Evolutionary conservation across 208 protist species (phyloP), one percentile per base, ranked within the genome.

Genomic region (Balamuthia mandrillaris): DNA sequence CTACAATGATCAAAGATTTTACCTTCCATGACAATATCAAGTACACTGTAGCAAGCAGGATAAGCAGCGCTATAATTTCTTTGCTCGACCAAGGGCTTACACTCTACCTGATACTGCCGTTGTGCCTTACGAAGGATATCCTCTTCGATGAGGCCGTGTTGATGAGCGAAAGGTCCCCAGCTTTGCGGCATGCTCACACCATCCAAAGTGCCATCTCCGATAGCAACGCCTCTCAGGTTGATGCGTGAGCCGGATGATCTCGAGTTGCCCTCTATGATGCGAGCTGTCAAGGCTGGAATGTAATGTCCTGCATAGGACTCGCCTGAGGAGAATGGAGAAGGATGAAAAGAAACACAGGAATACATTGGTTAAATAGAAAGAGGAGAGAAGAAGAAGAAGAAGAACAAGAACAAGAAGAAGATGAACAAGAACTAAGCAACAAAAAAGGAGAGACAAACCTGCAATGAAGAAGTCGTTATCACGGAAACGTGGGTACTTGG

Each of bases 401-500:
- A n/a, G n/a, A n/a, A n/a, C n/a, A n/a, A n/a, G n/a, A n/a, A n/a
- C n/a, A n/a, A n/a, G n/a, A n/a, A n/a, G n/a, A n/a, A n/a, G n/a
- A n/a, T n/a, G n/a, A n/a, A n/a, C n/a, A n/a, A n/a, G n/a, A n/a
- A n/a, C n/a, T n/a, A n/a, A n/a, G n/a, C n/a, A n/a, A n/a, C n/a
- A n/a, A n/a, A n/a, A n/a, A n/a, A n/a, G n/a, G n/a, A n/a, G n/a
- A 54, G 47, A 54, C 16, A 35, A 42, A 75, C 66, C 68, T 2
- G 68, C 58, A 33, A 78, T 78, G 45, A 58, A 78, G 45, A 78
- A 78, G 45, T 78, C 58, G 21, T 42, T 60, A 42, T 78, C 58
- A 49, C 45, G 45, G 29, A 78, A 78, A 42, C 58, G 68, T 24
- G 68, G 68, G 47, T 78, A 78, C 33, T 42, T 78, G 45, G 37